A percentile compares a stretch with the other conserved stretches of the same genome.
These are phyloP conservation scores for Linum tenue DNA, from an alignment of 345 rosid genomes.

Conservation along the genomic window DNA sequence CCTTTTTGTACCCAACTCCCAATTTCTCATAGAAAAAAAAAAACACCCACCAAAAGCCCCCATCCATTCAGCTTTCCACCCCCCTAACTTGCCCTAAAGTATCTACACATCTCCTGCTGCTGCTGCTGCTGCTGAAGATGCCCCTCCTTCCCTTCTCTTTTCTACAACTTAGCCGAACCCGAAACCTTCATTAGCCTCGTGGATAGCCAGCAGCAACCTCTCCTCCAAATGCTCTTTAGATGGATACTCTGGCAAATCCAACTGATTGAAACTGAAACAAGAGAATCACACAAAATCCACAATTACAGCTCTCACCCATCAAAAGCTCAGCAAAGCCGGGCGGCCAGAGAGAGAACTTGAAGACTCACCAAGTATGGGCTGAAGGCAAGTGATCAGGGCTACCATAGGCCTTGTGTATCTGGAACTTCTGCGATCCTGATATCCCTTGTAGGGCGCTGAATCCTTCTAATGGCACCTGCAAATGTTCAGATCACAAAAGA, in stretches of 20 bases:
- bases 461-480: constrained; percentile 94
- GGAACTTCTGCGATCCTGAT: constrained; percentile 90
- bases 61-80: too few relatives aligned
- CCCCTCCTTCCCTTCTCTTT: too few relatives aligned
- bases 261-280: constrained; percentile 83
- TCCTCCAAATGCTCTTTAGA: constrained; percentile 81
- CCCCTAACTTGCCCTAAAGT: too few relatives aligned
- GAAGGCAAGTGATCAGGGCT: constrained; percentile 87
- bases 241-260: constrained; percentile 95
- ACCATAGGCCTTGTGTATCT: constrained; percentile 98
- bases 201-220: constrained; percentile 87
- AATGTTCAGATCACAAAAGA: background rate
- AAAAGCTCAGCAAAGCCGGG: too few relatives aligned
- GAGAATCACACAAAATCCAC: too few relatives aligned
- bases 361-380: constrained; percentile 82
- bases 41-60: too few relatives aligned
- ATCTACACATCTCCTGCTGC: too few relatives aligned
- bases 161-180: constrained; percentile 56
- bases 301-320: too few relatives aligned
- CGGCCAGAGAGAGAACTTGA: background rate
- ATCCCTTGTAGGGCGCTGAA: constrained; percentile 95
- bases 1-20: too few relatives aligned
- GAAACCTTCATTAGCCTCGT: constrained; percentile 91
- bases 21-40: too few relatives aligned
- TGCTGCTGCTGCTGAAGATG: too few relatives aligned